Evolutionary conservation across 2,329 filamentous ascomycete genomes (phyloP).

Genomic region (Aspergillus japonicus): DNA sequence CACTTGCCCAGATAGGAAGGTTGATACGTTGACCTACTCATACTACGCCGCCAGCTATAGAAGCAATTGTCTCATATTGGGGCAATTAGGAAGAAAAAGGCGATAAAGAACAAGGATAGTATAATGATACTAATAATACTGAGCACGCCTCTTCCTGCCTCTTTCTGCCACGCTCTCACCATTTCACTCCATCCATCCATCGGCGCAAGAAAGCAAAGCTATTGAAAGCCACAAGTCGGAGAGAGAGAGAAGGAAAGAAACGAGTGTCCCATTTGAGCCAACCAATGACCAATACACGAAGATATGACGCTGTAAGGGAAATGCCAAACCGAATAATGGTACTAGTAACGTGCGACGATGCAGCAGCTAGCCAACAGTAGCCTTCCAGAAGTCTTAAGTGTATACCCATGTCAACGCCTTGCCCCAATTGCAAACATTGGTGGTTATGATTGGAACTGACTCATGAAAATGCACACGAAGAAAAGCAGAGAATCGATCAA

Average conservation of each 20-base stretch:
- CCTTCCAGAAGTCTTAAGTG: constrained; percentile 24
- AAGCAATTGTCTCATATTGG: background rate
- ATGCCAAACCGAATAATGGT: constrained; percentile 13
- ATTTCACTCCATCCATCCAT: background rate
- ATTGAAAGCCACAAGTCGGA: background rate
- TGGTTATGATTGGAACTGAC: background rate
- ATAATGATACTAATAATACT: background rate
- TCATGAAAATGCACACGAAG: background rate
- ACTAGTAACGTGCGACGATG: constrained; percentile 16
- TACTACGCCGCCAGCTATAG: no score
- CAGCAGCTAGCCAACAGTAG: constrained; percentile 16
- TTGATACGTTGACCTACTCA: no score
- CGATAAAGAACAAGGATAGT: background rate
- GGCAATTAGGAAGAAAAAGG: background rate
- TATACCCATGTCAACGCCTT: constrained; percentile 27
- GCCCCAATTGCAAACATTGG: constrained; percentile 6
- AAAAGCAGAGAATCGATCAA: background rate
- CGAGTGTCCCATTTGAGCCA: background rate
- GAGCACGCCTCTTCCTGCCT: constrained; percentile 3
- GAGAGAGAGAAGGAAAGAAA: background rate
- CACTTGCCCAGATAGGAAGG: background rate
- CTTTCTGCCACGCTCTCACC: background rate
- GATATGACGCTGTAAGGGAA: constrained; percentile 7
- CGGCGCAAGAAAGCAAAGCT: background rate
- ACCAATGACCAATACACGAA: constrained; percentile 13